Base-by-base conservation (phyloP, 257 asterid species). In the Rehmannia glutinosa region DNA sequence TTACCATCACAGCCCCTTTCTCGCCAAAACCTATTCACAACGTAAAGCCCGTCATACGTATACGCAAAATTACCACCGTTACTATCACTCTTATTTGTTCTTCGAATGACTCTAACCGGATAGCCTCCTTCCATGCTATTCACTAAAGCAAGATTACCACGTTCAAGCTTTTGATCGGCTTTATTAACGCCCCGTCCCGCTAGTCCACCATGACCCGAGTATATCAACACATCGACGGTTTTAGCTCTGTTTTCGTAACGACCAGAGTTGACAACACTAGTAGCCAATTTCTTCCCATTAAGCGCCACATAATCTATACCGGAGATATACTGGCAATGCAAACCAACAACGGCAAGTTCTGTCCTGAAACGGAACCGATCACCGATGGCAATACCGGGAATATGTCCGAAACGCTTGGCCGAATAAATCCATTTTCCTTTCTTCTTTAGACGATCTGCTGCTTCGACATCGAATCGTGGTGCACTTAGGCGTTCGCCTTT, bases 181-280 rank as follows among this genome's bases (percentile, higher is more conserved):
- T 86, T 61, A 87, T 78, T 79, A n/a, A n/a, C n/a, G 15, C 32
- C 42, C 10, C 8, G 15, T 15, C n/a, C 56, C 2, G 33, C 36
- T 36, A 53, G 59, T 28, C 96, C 96, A 23, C 97, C 98, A 52
- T 84, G 85, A 32, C 98, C 97, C 13, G 78, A 76, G 79, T 87
- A 92, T 49, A 84, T 78, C 69, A 92, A 73, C 42, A 77, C 75
- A 56, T 77, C 86, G 36, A 27, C 0, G 0, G 41, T n/a, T 52
- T 56, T 66, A 30, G 66, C 47, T 6, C 8, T 64, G 62, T 86
- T 79, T 49, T 77, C 87, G 72, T 83, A 84, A 6, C 75, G 77
- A 24, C 93, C 91, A 0, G 96, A 84, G 56, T 86, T 72, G 52
- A 92, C 96, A 61, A 92, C 47, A 73, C 98, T 83, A 25, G 86